Conservation (phyloP, 2,329 filamentous ascomycete species). For the Fusarium denticulatum region DNA sequence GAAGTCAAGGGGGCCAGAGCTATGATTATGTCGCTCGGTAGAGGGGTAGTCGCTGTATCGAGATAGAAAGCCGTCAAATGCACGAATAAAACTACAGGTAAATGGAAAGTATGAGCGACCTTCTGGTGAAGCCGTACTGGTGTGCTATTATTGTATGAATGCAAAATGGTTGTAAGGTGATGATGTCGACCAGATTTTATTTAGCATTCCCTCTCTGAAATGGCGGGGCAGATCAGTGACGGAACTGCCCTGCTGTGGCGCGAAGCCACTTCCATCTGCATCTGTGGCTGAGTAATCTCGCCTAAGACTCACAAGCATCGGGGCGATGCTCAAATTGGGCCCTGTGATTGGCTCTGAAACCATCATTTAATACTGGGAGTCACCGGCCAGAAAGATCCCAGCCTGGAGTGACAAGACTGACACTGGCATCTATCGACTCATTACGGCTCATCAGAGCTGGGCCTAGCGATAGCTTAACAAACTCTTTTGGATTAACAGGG, state of each 20-base stretch:
- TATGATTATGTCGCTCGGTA: constrained; percentile 23
- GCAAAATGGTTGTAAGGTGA: constrained; percentile 7
- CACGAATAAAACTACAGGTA: background rate
- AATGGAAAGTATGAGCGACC: background rate
- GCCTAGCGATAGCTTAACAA: background rate
- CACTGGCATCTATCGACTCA: constrained; percentile 6
- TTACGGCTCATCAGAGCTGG: constrained; percentile 7
- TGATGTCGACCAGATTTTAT: constrained; percentile 44
- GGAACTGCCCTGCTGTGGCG: constrained; percentile 22
- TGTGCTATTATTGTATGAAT: background rate
- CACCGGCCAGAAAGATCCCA: constrained; percentile 18
- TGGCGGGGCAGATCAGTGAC: constrained; percentile 39
- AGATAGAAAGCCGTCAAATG: background rate
- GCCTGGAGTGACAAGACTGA: background rate
- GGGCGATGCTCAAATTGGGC: constrained; percentile 7
- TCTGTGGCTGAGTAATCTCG: constrained; percentile 34
- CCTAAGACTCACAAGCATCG: background rate
- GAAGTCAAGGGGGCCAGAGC: background rate
- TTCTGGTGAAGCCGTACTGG: background rate
- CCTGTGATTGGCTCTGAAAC: constrained; percentile 13
- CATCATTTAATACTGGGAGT: constrained; percentile 9
- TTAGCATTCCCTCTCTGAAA: constrained; percentile 12
- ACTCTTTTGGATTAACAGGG: background rate
- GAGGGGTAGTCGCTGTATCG: constrained; percentile 1
- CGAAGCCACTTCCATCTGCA: constrained; percentile 4